Evolutionary conservation across 1,284 basidiomycete species (phyloP).

Genomic region (Cryptococcus floricola): DNA sequence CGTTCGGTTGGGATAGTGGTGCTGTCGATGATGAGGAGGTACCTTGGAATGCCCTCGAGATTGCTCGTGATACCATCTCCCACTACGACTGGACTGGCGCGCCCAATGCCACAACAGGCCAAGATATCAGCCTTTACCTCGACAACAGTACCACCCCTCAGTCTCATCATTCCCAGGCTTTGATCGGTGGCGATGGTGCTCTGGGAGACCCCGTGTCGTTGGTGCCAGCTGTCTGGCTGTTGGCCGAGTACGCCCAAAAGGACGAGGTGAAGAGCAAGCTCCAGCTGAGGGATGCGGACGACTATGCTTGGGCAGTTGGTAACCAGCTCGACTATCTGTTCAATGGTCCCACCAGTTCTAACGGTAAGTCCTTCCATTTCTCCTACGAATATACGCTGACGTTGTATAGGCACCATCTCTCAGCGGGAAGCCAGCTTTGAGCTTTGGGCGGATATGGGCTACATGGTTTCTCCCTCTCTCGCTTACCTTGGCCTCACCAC

Average conservation of each 20-base stretch:
- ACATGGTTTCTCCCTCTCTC: conserved; percentile 62
- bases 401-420: conserved; percentile 21
- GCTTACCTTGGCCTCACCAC: conserved; percentile 56
- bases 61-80: conserved; percentile 9
- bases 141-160: conserved; percentile 7
- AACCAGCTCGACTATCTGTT: conserved; percentile 29
- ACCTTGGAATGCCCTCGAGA: conserved; percentile 16
- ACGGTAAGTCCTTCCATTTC: conserved; percentile 11
- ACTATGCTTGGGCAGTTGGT: conserved; percentile 34
- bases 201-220: conserved; percentile 32
- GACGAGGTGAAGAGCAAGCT: conserved; percentile 7
- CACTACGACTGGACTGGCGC: conserved; percentile 20
- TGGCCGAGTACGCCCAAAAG: conserved; percentile 21
- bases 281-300: conserved; percentile 4
- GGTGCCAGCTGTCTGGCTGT: conserved; percentile 26
- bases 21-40: conserved; percentile 6
- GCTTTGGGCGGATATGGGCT: conserved; percentile 58
- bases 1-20: conserved; percentile 20
- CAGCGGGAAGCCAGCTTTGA: conserved; percentile 38
- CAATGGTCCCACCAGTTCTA: conserved; percentile 12
- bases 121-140: conserved; percentile 12
- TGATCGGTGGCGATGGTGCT: conserved; percentile 28
- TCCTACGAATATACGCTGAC: not conserved
- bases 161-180: conserved; percentile 7
- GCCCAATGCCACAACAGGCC: conserved; percentile 2